phyloP scores from a whole-genome alignment of 2,329 filamentous ascomycete genomes.

The Cladosporium oxysporum region DNA sequence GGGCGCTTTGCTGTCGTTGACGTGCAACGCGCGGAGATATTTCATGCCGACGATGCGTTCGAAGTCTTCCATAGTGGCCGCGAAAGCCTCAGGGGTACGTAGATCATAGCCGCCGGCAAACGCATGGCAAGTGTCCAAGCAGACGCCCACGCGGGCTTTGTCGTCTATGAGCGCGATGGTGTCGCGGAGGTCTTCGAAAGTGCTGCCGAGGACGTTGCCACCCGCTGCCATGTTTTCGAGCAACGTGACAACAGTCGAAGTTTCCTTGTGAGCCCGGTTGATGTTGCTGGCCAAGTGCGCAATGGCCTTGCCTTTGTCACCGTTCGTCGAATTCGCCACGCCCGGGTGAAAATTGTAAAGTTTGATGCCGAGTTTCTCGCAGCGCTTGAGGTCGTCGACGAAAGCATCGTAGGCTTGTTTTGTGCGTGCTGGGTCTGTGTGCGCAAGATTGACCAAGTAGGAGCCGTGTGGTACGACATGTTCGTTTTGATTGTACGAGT shows the following conservation, averaged over 20 bases:
- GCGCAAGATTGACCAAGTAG: constrained; percentile 94
- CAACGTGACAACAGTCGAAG: constrained; percentile 74
- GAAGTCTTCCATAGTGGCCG: constrained; percentile 72
- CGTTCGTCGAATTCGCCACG: constrained; percentile 65
- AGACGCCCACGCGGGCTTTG: constrained; percentile 85
- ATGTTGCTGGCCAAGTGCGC: constrained; percentile 77
- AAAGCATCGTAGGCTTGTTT: constrained; percentile 84
- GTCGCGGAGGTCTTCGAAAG: constrained; percentile 81
- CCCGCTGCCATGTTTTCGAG: constrained; percentile 94
- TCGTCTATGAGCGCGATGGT: constrained; percentile 79
- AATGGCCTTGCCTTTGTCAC: constrained; percentile 68
- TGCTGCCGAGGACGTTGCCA: constrained; percentile 83
- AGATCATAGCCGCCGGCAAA: constrained; percentile 95
- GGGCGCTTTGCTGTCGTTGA: constrained; percentile 96
- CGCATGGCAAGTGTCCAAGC: constrained; percentile 93
- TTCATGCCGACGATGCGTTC: constrained; percentile 72
- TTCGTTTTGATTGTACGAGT: constrained; percentile 69
- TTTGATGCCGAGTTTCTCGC: constrained; percentile 79
- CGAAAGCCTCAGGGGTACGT: constrained; percentile 71
- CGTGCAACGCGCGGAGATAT: constrained; percentile 82
- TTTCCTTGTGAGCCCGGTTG: constrained; percentile 75
- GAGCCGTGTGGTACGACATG: constrained; percentile 90
- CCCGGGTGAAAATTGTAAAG: constrained; percentile 99
- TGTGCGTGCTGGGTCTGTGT: constrained; percentile 76
- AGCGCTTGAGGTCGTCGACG: constrained; percentile 82